Evolutionary conservation across 805 yeast species (phyloP).

Genomic region (Pichia cabralensis): DNA sequence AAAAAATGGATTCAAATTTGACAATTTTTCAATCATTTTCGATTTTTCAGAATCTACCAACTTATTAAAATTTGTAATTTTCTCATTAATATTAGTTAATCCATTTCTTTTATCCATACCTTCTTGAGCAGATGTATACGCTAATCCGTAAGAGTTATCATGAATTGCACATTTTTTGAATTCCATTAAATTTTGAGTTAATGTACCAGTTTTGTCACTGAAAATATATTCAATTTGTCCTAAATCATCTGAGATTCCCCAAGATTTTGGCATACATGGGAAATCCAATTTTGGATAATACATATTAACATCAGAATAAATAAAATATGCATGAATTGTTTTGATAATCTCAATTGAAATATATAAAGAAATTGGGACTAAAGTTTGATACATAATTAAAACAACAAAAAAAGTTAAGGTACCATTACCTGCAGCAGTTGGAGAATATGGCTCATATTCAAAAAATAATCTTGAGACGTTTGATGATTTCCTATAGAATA

Average conservation of each 20-base stretch:
- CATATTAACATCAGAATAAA: slow-evolving; percentile 59
- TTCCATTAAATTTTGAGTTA: slow-evolving; percentile 78
- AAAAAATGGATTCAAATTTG: slow-evolving; percentile 29
- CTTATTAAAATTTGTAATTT: slow-evolving; percentile 31
- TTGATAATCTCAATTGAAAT: slow-evolving; percentile 73
- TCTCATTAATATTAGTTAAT: slow-evolving; percentile 40
- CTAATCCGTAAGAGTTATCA: slow-evolving; percentile 59
- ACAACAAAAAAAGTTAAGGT: slow-evolving; percentile 61
- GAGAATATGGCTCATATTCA: slow-evolving; percentile 53
- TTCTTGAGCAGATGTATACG: slow-evolving; percentile 70
- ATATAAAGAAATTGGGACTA: slow-evolving; percentile 74
- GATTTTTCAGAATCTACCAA: slow-evolving; percentile 33
- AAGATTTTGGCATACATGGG: slow-evolving; percentile 72
- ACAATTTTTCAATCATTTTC: slow-evolving; percentile 38
- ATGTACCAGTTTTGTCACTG: slow-evolving; percentile 77
- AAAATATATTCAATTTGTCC: slow-evolving; percentile 79
- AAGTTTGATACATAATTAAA: slow-evolving; percentile 61
- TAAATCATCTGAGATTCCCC: slow-evolving; percentile 77
- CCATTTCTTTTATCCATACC: slow-evolving; percentile 64
- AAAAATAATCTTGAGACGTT: slow-evolving; percentile 44
- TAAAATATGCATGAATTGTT: slow-evolving; percentile 67
- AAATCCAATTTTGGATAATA: slow-evolving; percentile 60
- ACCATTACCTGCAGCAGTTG: slow-evolving; percentile 55
- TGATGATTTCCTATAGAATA: slow-evolving; percentile 35
- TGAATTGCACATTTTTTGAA: slow-evolving; percentile 66